Base-by-base conservation (phyloP, 108 stramenopile genomes). In the Nitzschia putrida region DNA sequence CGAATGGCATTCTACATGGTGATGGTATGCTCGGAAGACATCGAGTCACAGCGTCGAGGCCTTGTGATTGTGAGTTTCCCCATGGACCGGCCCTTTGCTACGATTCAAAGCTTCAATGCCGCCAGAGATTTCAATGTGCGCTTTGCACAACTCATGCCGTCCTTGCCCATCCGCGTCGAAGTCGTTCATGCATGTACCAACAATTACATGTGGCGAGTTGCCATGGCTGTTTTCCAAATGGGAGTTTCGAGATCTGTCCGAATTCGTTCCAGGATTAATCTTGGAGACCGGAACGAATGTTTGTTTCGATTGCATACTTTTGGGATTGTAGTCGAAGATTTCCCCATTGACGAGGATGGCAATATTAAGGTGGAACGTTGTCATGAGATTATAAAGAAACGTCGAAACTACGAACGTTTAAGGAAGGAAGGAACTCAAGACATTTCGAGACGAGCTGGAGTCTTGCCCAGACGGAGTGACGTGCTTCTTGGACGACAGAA, bases 1-100 rank as follows among this genome's bases (percentile, higher is more conserved):
- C 39, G 21, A 43, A 20, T 24, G 12, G 37, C 60, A 53, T 67
- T 40, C 38, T 65, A 65, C 25, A 49, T 65, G 18, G 51, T 65
- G 5, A 11, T 25, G 8, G 47, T 49, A 13, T 29, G 21, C 23
- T 56, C 65, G 0, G 65, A 66, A 52, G 73, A 74, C 57, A 50
- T 56, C 11, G 73, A 74, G 23, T 59, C 53, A 7, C 73, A 74
- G 24, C 25, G 50, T 9, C 61, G 50, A 49, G 73, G 73, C 26
- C 16, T 66, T 23, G 65, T 74, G 4, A 38, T 44, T 2, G 25
- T 74, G 13, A 63, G 54, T 38, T 66, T 57, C 22, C 51, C 16
- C 34, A 20, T 44, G 9, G 44, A 13, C 44, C 9, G 44, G 44
- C 9, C 9, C 9, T 44, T 9, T 44, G 9, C 11, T 9, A 44